Evolutionary conservation across 1,284 basidiomycete species (phyloP).

Genomic region (Fereydounia khargensis): DNA sequence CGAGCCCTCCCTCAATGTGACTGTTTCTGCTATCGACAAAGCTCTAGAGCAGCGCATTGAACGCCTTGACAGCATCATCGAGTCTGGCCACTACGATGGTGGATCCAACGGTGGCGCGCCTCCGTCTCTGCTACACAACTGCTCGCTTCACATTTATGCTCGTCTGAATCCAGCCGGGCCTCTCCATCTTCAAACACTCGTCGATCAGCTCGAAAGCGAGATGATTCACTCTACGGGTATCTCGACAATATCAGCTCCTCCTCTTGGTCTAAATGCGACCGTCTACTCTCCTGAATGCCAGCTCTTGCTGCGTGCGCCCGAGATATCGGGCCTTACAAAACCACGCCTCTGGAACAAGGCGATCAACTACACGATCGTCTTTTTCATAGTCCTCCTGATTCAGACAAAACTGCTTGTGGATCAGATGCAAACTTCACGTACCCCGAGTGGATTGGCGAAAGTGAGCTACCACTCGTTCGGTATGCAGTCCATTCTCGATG

Average conservation of each 20-base stretch:
- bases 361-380: constrained; percentile 40
- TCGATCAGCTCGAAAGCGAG: constrained; percentile 49
- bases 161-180: constrained; percentile 41
- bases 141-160: constrained; percentile 54
- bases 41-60: constrained; percentile 44
- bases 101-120: neutral
- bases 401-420: constrained; percentile 46
- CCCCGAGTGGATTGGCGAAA: constrained; percentile 40
- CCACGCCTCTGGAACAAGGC: constrained; percentile 43
- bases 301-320: constrained; percentile 36
- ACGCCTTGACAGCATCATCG: constrained; percentile 23
- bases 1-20: constrained; percentile 14
- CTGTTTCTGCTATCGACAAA: constrained; percentile 43
- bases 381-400: constrained; percentile 35
- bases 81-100: constrained; percentile 17
- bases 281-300: constrained; percentile 54
- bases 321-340: constrained; percentile 23
- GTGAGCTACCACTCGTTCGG: constrained; percentile 42
- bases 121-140: constrained; percentile 22
- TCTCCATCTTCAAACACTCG: constrained; percentile 7
- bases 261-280: constrained; percentile 26
- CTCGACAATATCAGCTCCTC: constrained; percentile 22
- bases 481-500: constrained; percentile 49
- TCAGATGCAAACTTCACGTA: constrained; percentile 53
- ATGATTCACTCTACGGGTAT: constrained; percentile 45